Evolutionary conservation across 768 basidiomycete species (phyloP), one percentile per base, ranked within the genome.

Genomic region (Lyophyllum semitale): DNA sequence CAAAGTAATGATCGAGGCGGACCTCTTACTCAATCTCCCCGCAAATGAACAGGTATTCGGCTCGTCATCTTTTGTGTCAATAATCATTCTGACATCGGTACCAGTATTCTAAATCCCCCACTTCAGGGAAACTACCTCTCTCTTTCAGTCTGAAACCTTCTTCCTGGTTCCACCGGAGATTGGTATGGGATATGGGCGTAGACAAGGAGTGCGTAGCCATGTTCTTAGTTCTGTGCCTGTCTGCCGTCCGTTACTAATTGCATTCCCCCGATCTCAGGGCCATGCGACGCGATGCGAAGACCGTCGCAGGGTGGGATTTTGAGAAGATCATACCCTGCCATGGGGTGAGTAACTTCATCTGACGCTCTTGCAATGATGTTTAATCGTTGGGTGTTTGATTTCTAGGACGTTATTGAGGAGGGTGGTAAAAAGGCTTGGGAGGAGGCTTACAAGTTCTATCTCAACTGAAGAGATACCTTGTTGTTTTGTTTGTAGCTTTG

Each of bases 21-120:
- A 94, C 68, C 73, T 93, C 33, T 67, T 93, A 2, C 84, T 90
- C 74, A 93, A 93, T 70, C 75, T 93, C n/a, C 90, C 92, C 3
- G 77, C 83, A 1, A 84, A 65, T 1, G 91, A 93, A 68, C 90
- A 93, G 72, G 83, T 82, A 61, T n/a, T 57, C 22, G 29, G 23
- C 29, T 12, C 30, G 8, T 25, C 32, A 43, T 23, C 25, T 22
- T 11, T 8, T 35, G 4, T 33, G 6, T 23, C 37, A 40, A 26
- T 30, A n/a, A n/a, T 8, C 15, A 2, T 22, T 22, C 17, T 48
- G 15, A 30, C 29, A 26, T 3, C 20, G n/a, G 58, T 38, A 1
- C 27, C 40, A 76, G 71, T 75, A 76, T 53, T 72, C 71, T 2
- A 75, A 75, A 53, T 62, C 69, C 2, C 65, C 66, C 9, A 51